phyloP scores from a whole-genome alignment of 2,329 filamentous ascomycete genomes.

The Ascochyta viciae-villosae region DNA sequence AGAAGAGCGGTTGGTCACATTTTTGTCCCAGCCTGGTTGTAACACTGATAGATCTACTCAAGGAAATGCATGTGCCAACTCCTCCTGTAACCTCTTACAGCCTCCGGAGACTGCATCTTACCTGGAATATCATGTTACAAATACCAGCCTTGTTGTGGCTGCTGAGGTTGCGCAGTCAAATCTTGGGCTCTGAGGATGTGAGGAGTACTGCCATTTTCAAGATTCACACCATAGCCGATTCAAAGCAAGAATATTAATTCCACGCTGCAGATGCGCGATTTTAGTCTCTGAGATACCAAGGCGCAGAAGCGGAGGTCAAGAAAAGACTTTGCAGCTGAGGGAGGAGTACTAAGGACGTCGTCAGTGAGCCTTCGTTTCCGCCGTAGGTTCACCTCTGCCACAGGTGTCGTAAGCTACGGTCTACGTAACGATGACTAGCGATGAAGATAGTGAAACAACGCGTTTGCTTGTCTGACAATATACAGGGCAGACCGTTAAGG shows the following conservation, averaged over 20 bases:
- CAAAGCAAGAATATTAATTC: not conserved
- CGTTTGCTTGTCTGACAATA: not conserved
- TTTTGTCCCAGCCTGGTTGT: too few relatives aligned
- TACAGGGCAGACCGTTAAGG: not conserved
- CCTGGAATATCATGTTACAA: too few relatives aligned
- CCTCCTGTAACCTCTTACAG: too few relatives aligned
- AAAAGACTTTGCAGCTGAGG: too few relatives aligned
- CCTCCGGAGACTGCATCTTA: too few relatives aligned
- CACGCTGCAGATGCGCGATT: not conserved
- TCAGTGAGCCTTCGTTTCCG: not conserved
- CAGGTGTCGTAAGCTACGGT: not conserved
- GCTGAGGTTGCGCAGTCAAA: too few relatives aligned
- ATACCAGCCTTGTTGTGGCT: too few relatives aligned
- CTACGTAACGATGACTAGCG: not conserved
- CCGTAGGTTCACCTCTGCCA: not conserved
- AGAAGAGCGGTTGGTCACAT: too few relatives aligned
- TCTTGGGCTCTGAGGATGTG: too few relatives aligned
- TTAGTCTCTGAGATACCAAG: not conserved
- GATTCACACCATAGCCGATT: not conserved
- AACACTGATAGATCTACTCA: too few relatives aligned
- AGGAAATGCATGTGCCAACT: too few relatives aligned
- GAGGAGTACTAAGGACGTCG: not conserved
- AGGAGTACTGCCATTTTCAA: too few relatives aligned
- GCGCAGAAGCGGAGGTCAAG: not conserved
- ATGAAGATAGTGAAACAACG: not conserved